Percentiles rank a stretch among this genome's conserved stretches.
Evolutionary conservation across 108 stramenopile species (phyloP).

Genomic region (Schizochytrium sp.): DNA sequence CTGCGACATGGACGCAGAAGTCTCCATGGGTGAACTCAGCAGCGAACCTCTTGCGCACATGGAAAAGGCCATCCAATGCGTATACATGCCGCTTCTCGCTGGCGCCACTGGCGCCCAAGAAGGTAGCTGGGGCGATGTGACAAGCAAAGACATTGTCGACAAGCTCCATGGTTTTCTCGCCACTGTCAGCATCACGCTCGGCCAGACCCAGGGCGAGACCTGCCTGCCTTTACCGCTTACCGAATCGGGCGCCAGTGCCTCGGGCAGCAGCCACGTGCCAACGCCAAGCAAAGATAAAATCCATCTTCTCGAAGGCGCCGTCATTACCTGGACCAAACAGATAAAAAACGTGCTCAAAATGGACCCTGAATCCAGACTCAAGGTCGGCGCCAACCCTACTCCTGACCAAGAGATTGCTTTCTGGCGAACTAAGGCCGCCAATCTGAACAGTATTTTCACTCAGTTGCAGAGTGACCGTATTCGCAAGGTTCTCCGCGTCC

Average conservation of each 20-base stretch:
- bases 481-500: constrained; percentile 61
- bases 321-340: constrained; percentile 85
- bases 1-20: neutral
- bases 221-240: constrained; percentile 71
- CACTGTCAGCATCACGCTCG: constrained; percentile 67
- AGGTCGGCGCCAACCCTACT: constrained; percentile 67
- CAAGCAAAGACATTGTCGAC: constrained; percentile 67
- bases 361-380: constrained; percentile 73
- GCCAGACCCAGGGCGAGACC: constrained; percentile 77
- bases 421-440: constrained; percentile 75
- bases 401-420: constrained; percentile 75
- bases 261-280: neutral
- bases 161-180: constrained; percentile 67
- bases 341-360: constrained; percentile 76
- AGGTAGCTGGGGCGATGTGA: constrained; percentile 70
- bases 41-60: constrained; percentile 63
- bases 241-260: constrained; percentile 22
- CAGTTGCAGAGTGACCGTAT: constrained; percentile 70
- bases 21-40: neutral
- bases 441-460: constrained; percentile 73
- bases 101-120: constrained; percentile 62
- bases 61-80: constrained; percentile 63
- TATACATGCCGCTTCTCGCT: constrained; percentile 62
- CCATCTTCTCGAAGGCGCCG: constrained; percentile 73
- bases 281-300: constrained; percentile 49